A percentile compares a stretch with the other conserved stretches of the same genome.
phyloP scores from a whole-genome alignment of 768 basidiomycete species.

The Suillus hirtellus region DNA sequence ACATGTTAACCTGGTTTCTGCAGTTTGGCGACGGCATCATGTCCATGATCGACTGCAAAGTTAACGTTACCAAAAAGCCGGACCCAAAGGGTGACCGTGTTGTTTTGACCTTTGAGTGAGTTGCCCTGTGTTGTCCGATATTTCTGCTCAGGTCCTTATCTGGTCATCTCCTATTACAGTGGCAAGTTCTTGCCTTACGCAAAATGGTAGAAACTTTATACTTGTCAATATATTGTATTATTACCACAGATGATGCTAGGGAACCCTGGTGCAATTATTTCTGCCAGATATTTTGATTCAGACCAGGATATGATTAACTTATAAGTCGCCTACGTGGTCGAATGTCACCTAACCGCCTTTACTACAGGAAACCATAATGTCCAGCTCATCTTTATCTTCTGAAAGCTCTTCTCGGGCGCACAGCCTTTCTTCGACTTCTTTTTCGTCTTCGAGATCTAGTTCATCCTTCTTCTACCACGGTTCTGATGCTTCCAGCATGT shows the following conservation, averaged over 20 bases:
- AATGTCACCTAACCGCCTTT: neutral
- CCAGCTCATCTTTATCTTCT: neutral
- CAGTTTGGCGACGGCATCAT: constrained; percentile 88
- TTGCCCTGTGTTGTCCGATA: constrained; percentile 10
- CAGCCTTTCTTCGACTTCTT: neutral
- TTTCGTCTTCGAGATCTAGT: constrained; percentile 8
- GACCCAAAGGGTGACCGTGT: constrained; percentile 82
- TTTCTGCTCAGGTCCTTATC: constrained; percentile 9
- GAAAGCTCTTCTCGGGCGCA: neutral
- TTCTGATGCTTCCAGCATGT: constrained; percentile 19
- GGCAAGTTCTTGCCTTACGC: constrained; percentile 79
- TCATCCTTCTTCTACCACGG: constrained; percentile 16
- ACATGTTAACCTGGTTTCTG: constrained; percentile 5
- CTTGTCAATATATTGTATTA: constrained; percentile 8
- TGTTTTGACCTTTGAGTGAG: constrained; percentile 78
- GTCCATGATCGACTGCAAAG: constrained; percentile 85
- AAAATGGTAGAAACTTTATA: constrained; percentile 50
- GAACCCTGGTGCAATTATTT: constrained; percentile 9
- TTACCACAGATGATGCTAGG: neutral
- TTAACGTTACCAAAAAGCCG: constrained; percentile 64
- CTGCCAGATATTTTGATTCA: constrained; percentile 16
- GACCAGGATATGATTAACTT: constrained; percentile 9
- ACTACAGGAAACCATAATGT: neutral
- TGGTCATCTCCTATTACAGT: constrained; percentile 35
- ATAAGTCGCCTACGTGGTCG: neutral